phyloP scores from a whole-genome alignment of 129 eudicot genomes.

The Artemisia annua region DNA sequence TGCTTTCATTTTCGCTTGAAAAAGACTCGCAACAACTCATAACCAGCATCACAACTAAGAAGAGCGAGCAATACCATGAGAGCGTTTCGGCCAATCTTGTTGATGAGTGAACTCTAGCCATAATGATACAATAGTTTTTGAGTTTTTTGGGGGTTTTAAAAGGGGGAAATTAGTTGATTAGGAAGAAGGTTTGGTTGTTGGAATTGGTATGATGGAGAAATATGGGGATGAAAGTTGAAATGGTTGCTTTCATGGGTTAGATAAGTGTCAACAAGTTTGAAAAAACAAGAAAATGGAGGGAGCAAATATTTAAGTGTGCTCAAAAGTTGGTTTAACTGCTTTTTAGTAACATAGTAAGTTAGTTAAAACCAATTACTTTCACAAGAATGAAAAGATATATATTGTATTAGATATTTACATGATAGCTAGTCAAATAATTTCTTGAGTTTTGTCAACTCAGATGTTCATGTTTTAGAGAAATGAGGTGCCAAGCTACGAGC shows the following conservation, averaged over 20 bases:
- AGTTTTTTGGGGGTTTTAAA: conserved; percentile 24
- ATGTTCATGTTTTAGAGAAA: too few relatives aligned
- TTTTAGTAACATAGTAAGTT: conserved; percentile 32
- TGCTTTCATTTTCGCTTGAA: conserved; percentile 22
- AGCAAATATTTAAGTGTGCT: conserved; percentile 15
- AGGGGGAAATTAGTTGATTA: conserved; percentile 31
- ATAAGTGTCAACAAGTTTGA: conserved; percentile 38
- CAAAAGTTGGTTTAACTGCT: conserved; percentile 63
- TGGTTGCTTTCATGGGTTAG: conserved; percentile 47
- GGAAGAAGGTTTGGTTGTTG: conserved; percentile 50
- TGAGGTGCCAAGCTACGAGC: too few relatives aligned
- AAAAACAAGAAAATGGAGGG: conserved; percentile 16
- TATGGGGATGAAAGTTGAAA: conserved; percentile 46
- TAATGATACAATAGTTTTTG: not conserved
- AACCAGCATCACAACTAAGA: conserved; percentile 54
- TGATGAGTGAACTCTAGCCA: conserved; percentile 39
- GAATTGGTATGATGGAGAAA: conserved; percentile 41
- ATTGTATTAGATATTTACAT: too few relatives aligned
- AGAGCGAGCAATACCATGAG: conserved; percentile 54
- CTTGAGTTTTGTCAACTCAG: too few relatives aligned
- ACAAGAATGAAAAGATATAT: too few relatives aligned
- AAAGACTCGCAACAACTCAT: conserved; percentile 55
- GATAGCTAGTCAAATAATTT: too few relatives aligned
- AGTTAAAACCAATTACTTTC: too few relatives aligned
- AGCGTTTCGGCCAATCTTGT: conserved; percentile 44